Evolutionary conservation across 2,329 filamentous ascomycete species (phyloP).

Genomic region (Alternaria metachromatica): DNA sequence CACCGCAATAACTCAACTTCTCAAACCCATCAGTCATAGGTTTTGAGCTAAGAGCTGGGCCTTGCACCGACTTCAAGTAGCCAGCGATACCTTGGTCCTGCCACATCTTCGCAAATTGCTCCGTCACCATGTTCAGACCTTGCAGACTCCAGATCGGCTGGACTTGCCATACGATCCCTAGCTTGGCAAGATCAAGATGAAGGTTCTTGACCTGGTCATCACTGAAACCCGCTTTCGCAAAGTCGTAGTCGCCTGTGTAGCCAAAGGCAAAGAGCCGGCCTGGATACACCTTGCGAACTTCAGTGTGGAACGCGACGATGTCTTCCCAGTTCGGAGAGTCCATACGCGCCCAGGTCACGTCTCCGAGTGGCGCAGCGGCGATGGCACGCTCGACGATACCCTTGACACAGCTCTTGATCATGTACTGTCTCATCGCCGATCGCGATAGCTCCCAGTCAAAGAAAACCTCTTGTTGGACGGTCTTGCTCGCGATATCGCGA

Average conservation of each 20-base stretch:
- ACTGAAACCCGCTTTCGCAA: constrained; percentile 44
- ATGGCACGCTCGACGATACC: constrained; percentile 44
- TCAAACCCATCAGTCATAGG: constrained; percentile 47
- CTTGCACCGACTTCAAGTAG: constrained; percentile 38
- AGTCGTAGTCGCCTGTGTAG: constrained; percentile 50
- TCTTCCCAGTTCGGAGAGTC: constrained; percentile 47
- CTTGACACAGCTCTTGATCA: constrained; percentile 42
- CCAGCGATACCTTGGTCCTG: constrained; percentile 47
- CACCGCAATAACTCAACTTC: constrained; percentile 46
- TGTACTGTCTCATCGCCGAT: constrained; percentile 46
- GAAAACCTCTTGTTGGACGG: constrained; percentile 24
- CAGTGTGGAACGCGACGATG: constrained; percentile 48
- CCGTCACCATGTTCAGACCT: constrained; percentile 45
- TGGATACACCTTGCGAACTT: constrained; percentile 45
- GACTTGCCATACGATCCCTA: constrained; percentile 52
- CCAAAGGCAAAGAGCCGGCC: constrained; percentile 51
- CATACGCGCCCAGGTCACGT: constrained; percentile 50
- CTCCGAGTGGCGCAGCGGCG: constrained; percentile 47
- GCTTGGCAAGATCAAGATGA: constrained; percentile 45
- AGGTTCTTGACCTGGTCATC: constrained; percentile 41
- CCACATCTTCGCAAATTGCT: constrained; percentile 46
- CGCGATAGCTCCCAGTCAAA: constrained; percentile 49
- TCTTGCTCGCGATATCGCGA: background rate
- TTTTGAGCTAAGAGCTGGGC: constrained; percentile 31
- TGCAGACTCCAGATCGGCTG: constrained; percentile 51